These are phyloP conservation scores for Populus hybrid DNA, from an alignment of 441 rosid species.

Conservation along the genomic window DNA sequence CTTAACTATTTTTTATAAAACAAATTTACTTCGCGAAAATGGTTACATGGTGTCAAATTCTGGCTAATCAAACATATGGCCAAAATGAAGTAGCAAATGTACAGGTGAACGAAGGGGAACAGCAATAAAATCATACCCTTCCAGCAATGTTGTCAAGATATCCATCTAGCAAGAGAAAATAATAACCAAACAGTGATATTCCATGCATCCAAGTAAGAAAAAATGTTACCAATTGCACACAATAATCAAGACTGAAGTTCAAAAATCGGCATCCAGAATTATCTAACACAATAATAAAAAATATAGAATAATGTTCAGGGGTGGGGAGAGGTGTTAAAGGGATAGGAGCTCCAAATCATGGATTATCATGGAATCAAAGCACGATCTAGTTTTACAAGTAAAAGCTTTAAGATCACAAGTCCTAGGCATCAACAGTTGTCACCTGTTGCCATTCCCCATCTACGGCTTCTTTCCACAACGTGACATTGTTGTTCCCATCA, in stretches of 20 bases:
- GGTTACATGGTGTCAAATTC: neutral
- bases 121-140: neutral
- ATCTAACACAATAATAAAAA: neutral
- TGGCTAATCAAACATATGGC: neutral
- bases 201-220: neutral
- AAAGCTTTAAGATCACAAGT: neutral
- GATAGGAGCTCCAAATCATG: neutral
- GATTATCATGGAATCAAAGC: neutral
- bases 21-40: neutral
- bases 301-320: neutral
- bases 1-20: neutral
- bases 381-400: neutral
- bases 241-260: neutral
- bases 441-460: conserved; percentile 81
- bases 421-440: conserved; percentile 41
- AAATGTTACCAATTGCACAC: neutral
- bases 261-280: neutral
- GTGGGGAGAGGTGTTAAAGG: neutral
- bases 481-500: conserved; percentile 59
- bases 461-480: conserved; percentile 71
- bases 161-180: neutral
- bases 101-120: neutral
- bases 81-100: neutral
- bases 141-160: neutral
- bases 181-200: neutral